Conservation (phyloP, 768 basidiomycete genomes). For the Kwoniella mangroviensis region DNA sequence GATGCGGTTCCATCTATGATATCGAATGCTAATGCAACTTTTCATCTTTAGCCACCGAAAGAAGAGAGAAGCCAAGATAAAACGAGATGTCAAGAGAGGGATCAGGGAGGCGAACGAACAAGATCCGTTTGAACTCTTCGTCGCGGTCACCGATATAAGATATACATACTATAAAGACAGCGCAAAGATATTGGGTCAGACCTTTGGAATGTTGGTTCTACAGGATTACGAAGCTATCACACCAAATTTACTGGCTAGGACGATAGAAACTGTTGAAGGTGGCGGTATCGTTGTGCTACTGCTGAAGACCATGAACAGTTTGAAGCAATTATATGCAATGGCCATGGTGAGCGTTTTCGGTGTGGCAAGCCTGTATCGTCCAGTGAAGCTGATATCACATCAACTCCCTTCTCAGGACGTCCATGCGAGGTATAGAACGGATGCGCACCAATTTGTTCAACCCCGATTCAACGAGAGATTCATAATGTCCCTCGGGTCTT, state of each 20-base stretch:
- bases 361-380: background rate
- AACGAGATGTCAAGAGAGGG: conserved; percentile 91
- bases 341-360: conserved; percentile 63
- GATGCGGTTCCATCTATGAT: background rate
- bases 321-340: conserved; percentile 91
- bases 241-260: conserved; percentile 92
- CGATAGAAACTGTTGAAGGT: conserved; percentile 97
- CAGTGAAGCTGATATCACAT: background rate
- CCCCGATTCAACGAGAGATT: conserved; percentile 99
- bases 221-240: conserved; percentile 99
- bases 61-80: conserved; percentile 95
- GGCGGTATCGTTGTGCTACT: conserved; percentile 80
- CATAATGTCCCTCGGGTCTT: conserved; percentile 93
- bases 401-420: conserved; percentile 72
- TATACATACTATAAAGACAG: conserved; percentile 99
- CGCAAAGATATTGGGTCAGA: conserved; percentile 94
- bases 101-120: conserved; percentile 93
- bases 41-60: conserved; percentile 72
- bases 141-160: conserved; percentile 97
- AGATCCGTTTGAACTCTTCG: conserved; percentile 96
- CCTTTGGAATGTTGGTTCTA: conserved; percentile 93
- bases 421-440: conserved; percentile 89
- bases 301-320: conserved; percentile 91
- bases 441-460: conserved; percentile 71
- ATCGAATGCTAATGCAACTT: background rate